Evolutionary conservation across 495 filamentous ascomycete species (phyloP), one percentile per base, ranked within the genome.

Genomic region (Talaromyces ruber): DNA sequence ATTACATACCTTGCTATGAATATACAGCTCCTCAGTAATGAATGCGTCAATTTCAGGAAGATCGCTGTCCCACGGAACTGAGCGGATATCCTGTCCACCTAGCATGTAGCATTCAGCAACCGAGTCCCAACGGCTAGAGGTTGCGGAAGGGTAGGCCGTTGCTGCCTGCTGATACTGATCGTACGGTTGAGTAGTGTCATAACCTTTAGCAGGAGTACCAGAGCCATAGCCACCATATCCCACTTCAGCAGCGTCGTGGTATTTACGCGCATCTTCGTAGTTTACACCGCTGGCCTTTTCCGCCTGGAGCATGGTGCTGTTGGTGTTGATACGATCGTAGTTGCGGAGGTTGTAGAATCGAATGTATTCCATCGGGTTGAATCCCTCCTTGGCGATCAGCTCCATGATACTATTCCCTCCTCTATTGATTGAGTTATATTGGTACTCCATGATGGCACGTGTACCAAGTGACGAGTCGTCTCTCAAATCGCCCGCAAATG

Each of bases 371-470:
- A 84, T 84, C 0, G 86, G 84, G 62, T 92, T 81, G 59, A 90
- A 82, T 0, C 92, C 93, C 39, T 82, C 83, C 64, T 84, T 84
- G 56, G 81, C 79, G 60, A 96, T 82, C 22, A 79, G 70, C 73
- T 96, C 92, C 76, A 95, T 88, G 64, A 97, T 97, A 66, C 87
- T 91, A 73, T 88, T 77, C 2, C 91, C 91, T 32, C 90, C 90
- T n/a, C 94, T 85, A 73, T 87, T 93, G 76, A 98, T 97, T 51
- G 84, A 87, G 69, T 88, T 81, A 73, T 97, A 93, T 70, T 93
- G 91, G 76, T 90, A 97, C 71, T 97, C 91, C 91, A 98, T 97
- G 71, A 98, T 97, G 0, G 93, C 93, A 1, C 93, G 82, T 11
- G 93, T 97, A 7, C 90, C 89, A 2, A 97, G 83, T 47, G 87